Evolutionary conservation across 495 filamentous ascomycete genomes (phyloP).

Genomic region (Penicillium manginii): DNA sequence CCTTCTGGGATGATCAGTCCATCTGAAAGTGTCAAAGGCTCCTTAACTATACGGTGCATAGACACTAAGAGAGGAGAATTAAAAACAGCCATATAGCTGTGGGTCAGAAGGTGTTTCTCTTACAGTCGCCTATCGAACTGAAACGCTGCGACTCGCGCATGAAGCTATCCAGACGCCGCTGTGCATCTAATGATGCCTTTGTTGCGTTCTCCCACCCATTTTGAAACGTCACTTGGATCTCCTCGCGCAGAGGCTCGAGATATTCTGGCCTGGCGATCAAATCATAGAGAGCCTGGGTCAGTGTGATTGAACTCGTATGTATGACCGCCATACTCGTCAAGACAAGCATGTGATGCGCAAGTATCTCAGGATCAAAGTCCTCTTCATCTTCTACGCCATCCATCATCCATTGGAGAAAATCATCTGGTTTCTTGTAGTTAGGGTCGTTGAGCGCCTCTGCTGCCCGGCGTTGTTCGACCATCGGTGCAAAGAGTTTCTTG

Average conservation of each 20-base stretch:
- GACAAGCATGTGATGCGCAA: conserved; percentile 34
- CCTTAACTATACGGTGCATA: too few species aligned
- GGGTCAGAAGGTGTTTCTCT: background rate
- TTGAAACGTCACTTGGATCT: conserved; percentile 28
- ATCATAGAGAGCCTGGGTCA: conserved; percentile 42
- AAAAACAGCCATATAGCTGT: too few species aligned
- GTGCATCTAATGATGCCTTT: conserved; percentile 19
- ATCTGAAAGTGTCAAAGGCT: too few species aligned
- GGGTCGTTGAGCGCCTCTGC: conserved; percentile 20
- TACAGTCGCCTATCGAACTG: conserved; percentile 39
- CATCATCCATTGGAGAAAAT: conserved; percentile 48
- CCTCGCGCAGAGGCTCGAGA: conserved; percentile 32
- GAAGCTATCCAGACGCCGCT: conserved; percentile 39
- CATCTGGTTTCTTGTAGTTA: conserved; percentile 34
- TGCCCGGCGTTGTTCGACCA: conserved; percentile 31
- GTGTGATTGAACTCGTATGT: conserved; percentile 37
- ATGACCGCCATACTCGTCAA: conserved; percentile 36
- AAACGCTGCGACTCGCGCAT: conserved; percentile 42
- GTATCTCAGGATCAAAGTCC: conserved; percentile 25
- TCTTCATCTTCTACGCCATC: conserved; percentile 31
- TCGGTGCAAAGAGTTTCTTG: conserved; percentile 31
- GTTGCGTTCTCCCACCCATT: conserved; percentile 30
- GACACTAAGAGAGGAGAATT: too few species aligned
- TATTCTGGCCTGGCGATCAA: conserved; percentile 36
- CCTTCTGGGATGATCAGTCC: too few species aligned